Base-by-base conservation (phyloP, 495 filamentous ascomycete genomes). In the Aspergillus indologenus region DNA sequence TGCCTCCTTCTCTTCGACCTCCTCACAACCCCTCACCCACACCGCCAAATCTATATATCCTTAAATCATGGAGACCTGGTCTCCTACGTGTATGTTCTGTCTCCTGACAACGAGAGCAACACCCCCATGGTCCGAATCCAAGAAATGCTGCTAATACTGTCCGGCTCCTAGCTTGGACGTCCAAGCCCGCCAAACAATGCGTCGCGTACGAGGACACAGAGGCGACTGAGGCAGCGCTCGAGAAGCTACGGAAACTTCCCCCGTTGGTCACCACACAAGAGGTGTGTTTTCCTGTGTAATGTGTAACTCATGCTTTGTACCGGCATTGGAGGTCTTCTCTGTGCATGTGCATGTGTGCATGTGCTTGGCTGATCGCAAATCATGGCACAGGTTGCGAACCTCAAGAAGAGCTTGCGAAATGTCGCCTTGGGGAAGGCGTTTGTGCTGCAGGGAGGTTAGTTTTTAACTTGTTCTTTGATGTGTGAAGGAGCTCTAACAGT, bases 401-500 rank as follows among this genome's bases (percentile, higher is more conserved):
- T 98, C 51, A 90, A 91, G 59, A 79, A 83, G 18, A 85, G 77
- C 60, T 77, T 98, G 24, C 81, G 82, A 45, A 91, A 97, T 75
- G 94, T 95, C 2, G 94, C 94, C 2, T 79, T 91, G 29, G 94
- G 94, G 43, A 91, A 96, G 57, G 90, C 93, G 14, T 97, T 98
- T 69, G 84, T 98, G 12, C 83, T 98, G 14, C 94, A 98, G 77
- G 94, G 94, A 53, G 94, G 77, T 76, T 65, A 45, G 69, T 69
- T 9, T 49, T 15, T 9, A 12, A 6, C 4, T 24, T 14, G 20
- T 11, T 11, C 12, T 21, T 45, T 42, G 18, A 14, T 42, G 24
- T 40, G 23, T 15, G 15, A 23, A 17, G 12, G 8, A 7, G n/a
- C n/a, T 26, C 21, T 15, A 5, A 17, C 15, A 19, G 12, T 21